Base-by-base conservation (phyloP, 345 rosid species). In the Kernera saxatilis region DNA sequence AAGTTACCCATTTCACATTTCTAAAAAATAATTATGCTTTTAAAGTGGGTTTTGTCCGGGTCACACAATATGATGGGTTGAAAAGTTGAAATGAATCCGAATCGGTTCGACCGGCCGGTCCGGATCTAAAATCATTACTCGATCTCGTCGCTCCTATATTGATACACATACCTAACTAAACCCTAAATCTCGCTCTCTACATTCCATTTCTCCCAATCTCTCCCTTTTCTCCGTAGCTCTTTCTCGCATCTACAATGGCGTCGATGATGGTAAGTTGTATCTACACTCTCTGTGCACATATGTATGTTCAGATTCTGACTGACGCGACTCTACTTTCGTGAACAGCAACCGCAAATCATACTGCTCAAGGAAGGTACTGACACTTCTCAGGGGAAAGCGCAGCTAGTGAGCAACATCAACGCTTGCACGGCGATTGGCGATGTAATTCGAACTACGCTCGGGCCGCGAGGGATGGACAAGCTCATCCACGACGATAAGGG, bases 331-430 rank as follows among this genome's bases (percentile, higher is more conserved):
- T 19, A 29, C 44, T 53, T 50, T 44, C 21, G 64, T 14, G 78
- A 76, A 77, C 90, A 94, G 99, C 99, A 92, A 87, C 98, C 98
- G 45, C 98, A 95, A 84, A 95, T 95, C 88, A 92, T 95, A 65
- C 89, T 95, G 43, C 69, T 95, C 72, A 95, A 95, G 79, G 99
- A 95, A 84, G 99, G 99, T 5, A 95, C 98, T 0, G 99, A 95
- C 71, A 85, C 97, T 52, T 95, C 99, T 23, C 99, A 95, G 59
- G 99, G 99, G 27, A 95, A 86, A 80, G 85, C 97, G 3, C 99
- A 95, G 86, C 84, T 90, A 8, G 74, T 95, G 2, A 95, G 99
- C 83, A 95, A 95, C 84, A 95, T 95, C 80, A 95, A 87, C 79
- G 97, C 99, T 25, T 90, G 97, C 69, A 95, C 96, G 5, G 96